phyloP scores from a whole-genome alignment of 176 grass and related monocot species.

The Thalia dealbata region DNA sequence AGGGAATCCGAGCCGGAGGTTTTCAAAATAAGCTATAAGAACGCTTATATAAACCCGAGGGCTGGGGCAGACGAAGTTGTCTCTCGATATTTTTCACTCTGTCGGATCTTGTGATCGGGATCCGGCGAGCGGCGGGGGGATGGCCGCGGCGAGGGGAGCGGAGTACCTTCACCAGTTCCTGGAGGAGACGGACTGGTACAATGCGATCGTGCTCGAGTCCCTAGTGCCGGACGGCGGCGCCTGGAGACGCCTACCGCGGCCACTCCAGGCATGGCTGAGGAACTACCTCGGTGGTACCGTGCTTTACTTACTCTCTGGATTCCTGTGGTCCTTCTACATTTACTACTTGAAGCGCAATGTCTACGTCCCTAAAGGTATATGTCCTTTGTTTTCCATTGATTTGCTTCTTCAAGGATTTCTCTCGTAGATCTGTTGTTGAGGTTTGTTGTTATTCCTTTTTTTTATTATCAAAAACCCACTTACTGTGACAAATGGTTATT shows the following conservation, averaged over 20 bases:
- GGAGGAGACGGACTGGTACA: slow-evolving; percentile 79
- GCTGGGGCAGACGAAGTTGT: background rate
- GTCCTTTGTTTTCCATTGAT: background rate
- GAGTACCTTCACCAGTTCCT: slow-evolving; percentile 48
- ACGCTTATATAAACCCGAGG: background rate
- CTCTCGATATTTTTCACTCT: too few species aligned
- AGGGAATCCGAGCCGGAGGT: background rate
- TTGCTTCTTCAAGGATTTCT: background rate
- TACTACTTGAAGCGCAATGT: slow-evolving; percentile 89
- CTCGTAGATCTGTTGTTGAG: background rate
- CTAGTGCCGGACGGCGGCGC: slow-evolving; percentile 38
- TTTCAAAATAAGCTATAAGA: background rate
- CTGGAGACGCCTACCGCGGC: slow-evolving; percentile 63
- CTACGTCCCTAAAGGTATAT: slow-evolving; percentile 76
- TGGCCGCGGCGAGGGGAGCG: slow-evolving; percentile 23
- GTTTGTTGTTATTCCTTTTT: background rate
- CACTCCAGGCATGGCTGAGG: slow-evolving; percentile 73
- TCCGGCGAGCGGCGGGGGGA: background rate
- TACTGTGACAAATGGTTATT: too few species aligned
- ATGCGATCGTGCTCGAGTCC: slow-evolving; percentile 58
- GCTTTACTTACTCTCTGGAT: slow-evolving; percentile 61
- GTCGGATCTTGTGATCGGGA: background rate
- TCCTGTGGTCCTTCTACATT: slow-evolving; percentile 89
- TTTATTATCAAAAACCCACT: too few species aligned
- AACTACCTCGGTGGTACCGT: slow-evolving; percentile 57